Evolutionary conservation across 257 asterid genomes (phyloP), one percentile per base, ranked within the genome.

Genomic region (Handroanthus guayacan): DNA sequence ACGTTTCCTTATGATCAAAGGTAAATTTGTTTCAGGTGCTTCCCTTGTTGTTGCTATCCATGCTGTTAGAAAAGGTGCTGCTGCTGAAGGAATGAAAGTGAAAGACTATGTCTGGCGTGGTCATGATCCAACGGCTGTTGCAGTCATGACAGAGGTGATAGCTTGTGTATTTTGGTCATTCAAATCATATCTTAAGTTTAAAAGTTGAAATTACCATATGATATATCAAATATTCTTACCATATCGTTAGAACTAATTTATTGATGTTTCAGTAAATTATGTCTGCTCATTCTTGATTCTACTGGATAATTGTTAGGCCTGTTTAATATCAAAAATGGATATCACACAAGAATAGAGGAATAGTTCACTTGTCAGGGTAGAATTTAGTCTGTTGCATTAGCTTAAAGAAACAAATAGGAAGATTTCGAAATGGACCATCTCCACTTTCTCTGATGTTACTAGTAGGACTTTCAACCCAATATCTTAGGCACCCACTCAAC

Each of bases 111-210:
- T 91, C 44, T 95, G 97, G 98, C 92, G 99, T 72, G 99, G 98
- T 79, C 98, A 95, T 81, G 98, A 93, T 82, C 99, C 98, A 64
- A 95, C 99, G 17, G 80, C 98, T 71, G 98, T 92, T 79, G 99
- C 98, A 61, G 99, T 95, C 78, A 95, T 95, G 99, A 93, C 99
- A 78, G 98, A 95, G 99, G 99, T 95, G 67, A 81, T 78, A 16
- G 39, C 71, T 78, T 57, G 34, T 71, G 43, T 36, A 41, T 76
- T 66, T 78, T 80, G 67, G 77, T 47, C 41, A 38, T 79, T 71
- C 18, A 37, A 52, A 10, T 82, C 18, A 34, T 75, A 18, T 69
- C 20, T 7, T 77, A 41, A 51, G 51, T 78, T 78, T 34, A 37
- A 75, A 43, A 37, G 39, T 57, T 47, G 36, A 34, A 69, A 41